phyloP scores from a whole-genome alignment of 208 protist species.

The Angomonas desouzai region DNA sequence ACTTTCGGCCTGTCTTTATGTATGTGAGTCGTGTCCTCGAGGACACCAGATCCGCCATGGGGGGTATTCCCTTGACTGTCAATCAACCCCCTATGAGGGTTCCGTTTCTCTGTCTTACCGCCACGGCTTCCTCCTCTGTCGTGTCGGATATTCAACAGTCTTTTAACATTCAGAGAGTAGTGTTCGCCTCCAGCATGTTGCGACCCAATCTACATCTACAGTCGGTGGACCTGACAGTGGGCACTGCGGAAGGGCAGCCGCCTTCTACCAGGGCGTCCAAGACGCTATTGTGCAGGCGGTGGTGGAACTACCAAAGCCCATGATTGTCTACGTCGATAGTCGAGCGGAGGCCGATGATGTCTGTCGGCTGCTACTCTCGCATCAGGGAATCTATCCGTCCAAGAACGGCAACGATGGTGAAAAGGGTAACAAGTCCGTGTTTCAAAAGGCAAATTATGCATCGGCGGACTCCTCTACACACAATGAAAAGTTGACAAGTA shows the following conservation, averaged over 20 bases:
- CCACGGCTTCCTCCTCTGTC: constrained; percentile 77
- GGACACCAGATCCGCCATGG: constrained; percentile 7
- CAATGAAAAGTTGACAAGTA: background rate
- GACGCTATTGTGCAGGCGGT: constrained; percentile 46
- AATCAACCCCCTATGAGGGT: no score
- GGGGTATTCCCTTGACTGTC: no score
- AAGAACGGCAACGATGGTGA: background rate
- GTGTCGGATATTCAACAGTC: constrained; percentile 61
- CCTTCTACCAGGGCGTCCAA: background rate
- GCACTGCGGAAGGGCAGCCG: constrained; percentile 7
- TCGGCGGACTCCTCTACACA: background rate
- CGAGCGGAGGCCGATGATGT: constrained; percentile 78
- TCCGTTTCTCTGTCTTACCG: constrained; percentile 81
- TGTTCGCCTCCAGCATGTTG: constrained; percentile 33
- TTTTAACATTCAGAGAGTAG: constrained; percentile 62
- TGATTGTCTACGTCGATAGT: constrained; percentile 85
- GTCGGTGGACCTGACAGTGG: constrained; percentile 40
- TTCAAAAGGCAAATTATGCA: constrained; percentile 6
- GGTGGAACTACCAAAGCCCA: constrained; percentile 66
- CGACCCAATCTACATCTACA: constrained; percentile 66
- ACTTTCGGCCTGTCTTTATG: constrained; percentile 90
- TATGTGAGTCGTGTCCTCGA: constrained; percentile 64
- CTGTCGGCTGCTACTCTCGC: constrained; percentile 29
- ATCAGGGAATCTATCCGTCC: background rate
- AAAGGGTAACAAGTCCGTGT: background rate